Base-by-base conservation (phyloP, 2,329 filamentous ascomycete species). In the Stagonosporopsis chrysanthemi region DNA sequence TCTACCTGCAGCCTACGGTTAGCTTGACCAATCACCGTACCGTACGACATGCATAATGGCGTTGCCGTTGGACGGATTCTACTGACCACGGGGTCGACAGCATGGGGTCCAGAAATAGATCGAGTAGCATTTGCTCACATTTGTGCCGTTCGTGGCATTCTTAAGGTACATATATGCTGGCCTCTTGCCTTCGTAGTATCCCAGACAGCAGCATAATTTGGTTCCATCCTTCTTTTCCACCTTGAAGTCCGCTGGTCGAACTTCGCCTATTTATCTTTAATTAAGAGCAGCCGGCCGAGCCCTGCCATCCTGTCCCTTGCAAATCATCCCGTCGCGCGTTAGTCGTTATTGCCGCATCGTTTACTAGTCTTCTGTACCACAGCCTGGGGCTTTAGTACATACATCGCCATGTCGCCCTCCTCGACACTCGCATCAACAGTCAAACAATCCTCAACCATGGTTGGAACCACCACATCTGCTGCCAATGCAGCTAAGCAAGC, bases 401-500 rank as follows among this genome's bases (percentile, higher is more conserved):
- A 67, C 71, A 68, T 68, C 78, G 78, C 78, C 75, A 82, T 82
- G 80, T 81, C 80, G 75, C 79, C 79, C 75, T 78, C 79, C 61
- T 72, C 73, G 58, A 70, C 75, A 64, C 70, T 72, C 69, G 70
- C 77, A 67, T 73, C 73, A 64, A 66, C 74, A 67, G 70, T 74
- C 63, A 80, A 77, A 74, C 66, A 72, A 61, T 68, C 75, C 66
- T 71, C 79, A 63, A 84, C 78, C 66, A 83, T 83, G 78, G 79
- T 80, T 64, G 82, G 80, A 52, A 76, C 79, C 64, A 78, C 76
- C 45, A 75, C 75, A 43, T 43, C 40, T 57, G 71, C 82, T 71
- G 76, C 86, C 63, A 91, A 70, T 54, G 59, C 72, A 58, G 74
- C 79, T 62, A 82, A 81, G 67, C 69, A 68, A 80, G 81, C 85